Base-by-base conservation (phyloP, 768 basidiomycete genomes). In the Pisolithus orientalis region DNA sequence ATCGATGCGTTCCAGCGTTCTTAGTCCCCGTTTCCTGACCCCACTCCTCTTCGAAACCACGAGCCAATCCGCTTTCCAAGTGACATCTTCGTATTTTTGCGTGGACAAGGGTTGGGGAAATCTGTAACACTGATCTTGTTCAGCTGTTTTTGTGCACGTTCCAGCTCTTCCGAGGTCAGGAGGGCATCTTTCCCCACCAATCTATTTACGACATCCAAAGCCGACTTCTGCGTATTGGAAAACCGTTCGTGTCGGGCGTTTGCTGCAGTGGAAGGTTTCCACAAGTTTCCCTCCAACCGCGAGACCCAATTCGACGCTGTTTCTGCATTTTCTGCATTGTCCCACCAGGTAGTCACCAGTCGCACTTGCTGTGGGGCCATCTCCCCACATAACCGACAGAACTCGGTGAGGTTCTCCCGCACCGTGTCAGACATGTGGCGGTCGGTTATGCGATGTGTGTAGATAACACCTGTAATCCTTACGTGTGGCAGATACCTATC, bases 371-470 rank as follows among this genome's bases (percentile, higher is more conserved):
- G 57, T 32, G 69, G 45, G 7, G 65, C 58, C 3, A 53, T 17
- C 8, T 59, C 34, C 4, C 73, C 74, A 37, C 74, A 75, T 13
- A 75, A 51, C 21, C 61, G 57, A 24, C 60, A 52, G 51, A 74
- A 71, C 54, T 72, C 50, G 16, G 56, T 52, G 45, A 73, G 64
- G 51, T 69, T 71, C 39, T 58, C 62, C 24, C 48, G 43, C 5
- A 53, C 51, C 14, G 67, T 61, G 11, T 66, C 68, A 11, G 61
- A 53, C 59, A 74, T 60, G 4, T 68, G 64, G 24, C 55, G 69
- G 49, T 72, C 67, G 27, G 65, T 61, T 39, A 74, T 72, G 28
- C 64, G 61, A 32, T 71, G 68, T 17, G 68, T 39, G 53, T 70
- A 71, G 21, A 70, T 49, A 32, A 73, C 55, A 6, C 73, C 74